phyloP scores from a whole-genome alignment of 2,329 filamentous ascomycete species.

The Incumbomyces lentus region DNA sequence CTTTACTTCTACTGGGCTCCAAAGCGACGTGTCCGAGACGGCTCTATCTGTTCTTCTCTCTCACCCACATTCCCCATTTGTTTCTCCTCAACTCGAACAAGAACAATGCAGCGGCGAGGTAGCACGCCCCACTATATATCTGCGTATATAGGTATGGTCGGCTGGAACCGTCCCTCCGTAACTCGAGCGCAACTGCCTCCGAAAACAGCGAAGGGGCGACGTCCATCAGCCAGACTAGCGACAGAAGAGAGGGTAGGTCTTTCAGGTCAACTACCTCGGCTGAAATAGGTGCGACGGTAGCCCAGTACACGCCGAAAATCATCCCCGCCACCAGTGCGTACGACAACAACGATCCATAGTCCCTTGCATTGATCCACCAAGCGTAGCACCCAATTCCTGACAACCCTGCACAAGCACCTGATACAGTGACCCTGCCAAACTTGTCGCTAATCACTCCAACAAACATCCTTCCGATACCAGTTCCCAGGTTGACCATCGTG shows the following conservation, averaged over 20 bases:
- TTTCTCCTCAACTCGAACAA: slow-evolving; percentile 18
- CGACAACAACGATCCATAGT: slow-evolving; percentile 33
- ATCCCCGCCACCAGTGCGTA: slow-evolving; percentile 36
- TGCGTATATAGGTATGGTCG: slow-evolving; percentile 42
- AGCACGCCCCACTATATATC: slow-evolving; percentile 36
- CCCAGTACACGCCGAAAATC: slow-evolving; percentile 41
- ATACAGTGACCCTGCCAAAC: slow-evolving; percentile 34
- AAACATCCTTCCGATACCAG: slow-evolving; percentile 37
- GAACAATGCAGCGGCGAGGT: slow-evolving; percentile 19
- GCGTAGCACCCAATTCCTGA: slow-evolving; percentile 31
- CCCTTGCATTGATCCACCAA: slow-evolving; percentile 38
- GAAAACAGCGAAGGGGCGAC: slow-evolving; percentile 39
- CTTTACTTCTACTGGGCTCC: too few relatives aligned
- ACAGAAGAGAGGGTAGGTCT: slow-evolving; percentile 21
- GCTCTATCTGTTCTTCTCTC: slow-evolving; percentile 16
- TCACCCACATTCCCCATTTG: slow-evolving; percentile 14
- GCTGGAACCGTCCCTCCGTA: slow-evolving; percentile 33
- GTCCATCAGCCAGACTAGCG: slow-evolving; percentile 22
- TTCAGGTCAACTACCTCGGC: slow-evolving; percentile 23
- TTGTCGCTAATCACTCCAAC: slow-evolving; percentile 38
- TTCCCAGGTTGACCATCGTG: slow-evolving; percentile 39
- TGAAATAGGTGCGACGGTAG: slow-evolving; percentile 23
- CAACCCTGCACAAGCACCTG: slow-evolving; percentile 25
- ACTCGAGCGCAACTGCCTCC: slow-evolving; percentile 43
- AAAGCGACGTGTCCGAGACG: too few relatives aligned